Base-by-base conservation (phyloP, 1,284 basidiomycete species). In the Lignosus rhinocerotis region DNA sequence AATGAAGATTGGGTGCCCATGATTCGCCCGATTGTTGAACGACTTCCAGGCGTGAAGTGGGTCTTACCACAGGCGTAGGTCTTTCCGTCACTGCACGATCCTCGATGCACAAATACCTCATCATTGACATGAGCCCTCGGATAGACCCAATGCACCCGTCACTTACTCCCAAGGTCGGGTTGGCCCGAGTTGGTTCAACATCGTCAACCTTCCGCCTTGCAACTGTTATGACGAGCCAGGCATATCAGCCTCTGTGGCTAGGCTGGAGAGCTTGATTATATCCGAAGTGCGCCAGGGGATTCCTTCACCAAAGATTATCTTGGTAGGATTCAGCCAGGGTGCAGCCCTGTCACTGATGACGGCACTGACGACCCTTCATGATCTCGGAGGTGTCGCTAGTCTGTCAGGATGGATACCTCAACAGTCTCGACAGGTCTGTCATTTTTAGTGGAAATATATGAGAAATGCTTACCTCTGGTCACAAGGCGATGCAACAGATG, bases 131-230 rank as follows among this genome's bases (percentile, higher is more conserved):
- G 19, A 6, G 6, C 25, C n/a, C 32, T 34, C n/a, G 31, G 3
- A 7, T 59, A 68, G 67, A 25, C 61, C 58, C n/a, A 47, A 58
- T 34, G 67, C 67, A 32, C 70, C 71, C 10, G 73, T 78, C 16
- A 70, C 73, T 0, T 68, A 72, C 44, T 70, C 72, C 56, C 66
- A 70, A 43, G 70, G 75, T 4, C 64, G 67, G 38, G 58, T 59
- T 12, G 71, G 74, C n/a, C 73, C 78, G 7, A 75, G 74, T 51
- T 82, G 80, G 80, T 81, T 81, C 65, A 69, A 80, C 62, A 73
- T 80, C 21, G 60, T 68, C 3, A 66, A 66, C 19, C 67, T 80
- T 9, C 79, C 78, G 9, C 79, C 79, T 0, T 64, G 67, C 42
- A 59, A 67, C 10, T 60, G 70, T 49, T 76, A 71, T 59, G 78